Percentiles rank a stretch among this genome's conserved stretches.
These are phyloP conservation scores for Penicillium cinerascens DNA, from an alignment of 495 filamentous ascomycete genomes.

Conservation along the genomic window DNA sequence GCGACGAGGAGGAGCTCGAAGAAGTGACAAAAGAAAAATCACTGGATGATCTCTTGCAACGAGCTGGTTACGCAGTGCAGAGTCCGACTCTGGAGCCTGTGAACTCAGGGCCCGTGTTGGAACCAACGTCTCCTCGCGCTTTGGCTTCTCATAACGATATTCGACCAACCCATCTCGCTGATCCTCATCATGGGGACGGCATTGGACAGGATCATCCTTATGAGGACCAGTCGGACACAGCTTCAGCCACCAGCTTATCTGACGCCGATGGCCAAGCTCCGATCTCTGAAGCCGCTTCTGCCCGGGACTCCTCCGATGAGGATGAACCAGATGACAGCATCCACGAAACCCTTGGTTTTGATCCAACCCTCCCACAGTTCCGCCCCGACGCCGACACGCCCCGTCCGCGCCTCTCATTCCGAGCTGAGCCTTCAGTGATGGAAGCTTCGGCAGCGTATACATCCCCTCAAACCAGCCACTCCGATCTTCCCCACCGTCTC, in stretches of 20 bases:
- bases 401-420: conserved; percentile 15
- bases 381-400: conserved; percentile 47
- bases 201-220: conserved; percentile 11
- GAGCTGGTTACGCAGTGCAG: conserved; percentile 47
- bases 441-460: not conserved
- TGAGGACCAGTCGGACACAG: conserved; percentile 15
- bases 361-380: conserved; percentile 71
- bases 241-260: conserved; percentile 13
- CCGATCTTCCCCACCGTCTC: conserved; percentile 24
- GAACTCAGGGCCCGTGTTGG: conserved; percentile 20
- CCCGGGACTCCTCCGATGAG: conserved; percentile 13
- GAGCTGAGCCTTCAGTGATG: conserved; percentile 6
- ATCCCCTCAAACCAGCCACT: conserved; percentile 2
- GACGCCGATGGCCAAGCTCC: conserved; percentile 11
- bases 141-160: conserved; percentile 24
- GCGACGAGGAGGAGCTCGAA: conserved; percentile 25
- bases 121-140: conserved; percentile 18
- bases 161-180: conserved; percentile 24
- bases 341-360: conserved; percentile 32
- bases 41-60: conserved; percentile 48
- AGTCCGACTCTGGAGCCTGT: conserved; percentile 21
- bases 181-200: conserved; percentile 16
- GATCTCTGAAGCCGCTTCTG: conserved; percentile 15
- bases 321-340: conserved; percentile 12
- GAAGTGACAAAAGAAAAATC: conserved; percentile 23